These are phyloP conservation scores for Litchi chinensis DNA, from an alignment of 345 rosid species.

Conservation along the genomic window DNA sequence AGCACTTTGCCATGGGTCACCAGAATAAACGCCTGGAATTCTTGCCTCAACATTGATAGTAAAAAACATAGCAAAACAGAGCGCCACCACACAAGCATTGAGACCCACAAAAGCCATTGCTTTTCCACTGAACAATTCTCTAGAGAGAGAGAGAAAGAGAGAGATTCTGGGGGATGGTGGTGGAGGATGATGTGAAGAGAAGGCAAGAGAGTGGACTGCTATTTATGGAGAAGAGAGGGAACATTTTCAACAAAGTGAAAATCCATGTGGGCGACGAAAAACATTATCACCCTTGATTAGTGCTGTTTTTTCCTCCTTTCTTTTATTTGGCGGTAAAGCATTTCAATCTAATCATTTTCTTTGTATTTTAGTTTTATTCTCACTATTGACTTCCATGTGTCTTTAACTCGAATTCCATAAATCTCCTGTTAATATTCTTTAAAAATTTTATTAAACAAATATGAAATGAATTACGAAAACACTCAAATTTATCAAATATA, in stretches of 20 bases:
- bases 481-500: too few species aligned
- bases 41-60: conserved; percentile 42
- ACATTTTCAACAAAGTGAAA: conserved; percentile 35
- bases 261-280: conserved; percentile 8
- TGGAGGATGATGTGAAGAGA: conserved; percentile 21
- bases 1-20: conserved; percentile 74
- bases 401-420: too few species aligned
- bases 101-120: conserved; percentile 25
- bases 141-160: background rate
- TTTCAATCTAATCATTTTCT: conserved; percentile 7
- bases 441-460: too few species aligned
- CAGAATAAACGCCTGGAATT: conserved; percentile 57
- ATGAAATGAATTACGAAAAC: too few species aligned
- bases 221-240: conserved; percentile 38
- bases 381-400: background rate
- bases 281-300: conserved; percentile 38
- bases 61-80: conserved; percentile 30
- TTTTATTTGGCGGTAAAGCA: conserved; percentile 22
- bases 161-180: background rate
- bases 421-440: too few species aligned
- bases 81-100: background rate
- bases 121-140: background rate
- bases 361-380: background rate
- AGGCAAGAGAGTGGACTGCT: conserved; percentile 24
- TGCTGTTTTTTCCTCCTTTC: conserved; percentile 20